Evolutionary conservation across 139 green algal species (phyloP).

Genomic region (Trebouxia sp.): DNA sequence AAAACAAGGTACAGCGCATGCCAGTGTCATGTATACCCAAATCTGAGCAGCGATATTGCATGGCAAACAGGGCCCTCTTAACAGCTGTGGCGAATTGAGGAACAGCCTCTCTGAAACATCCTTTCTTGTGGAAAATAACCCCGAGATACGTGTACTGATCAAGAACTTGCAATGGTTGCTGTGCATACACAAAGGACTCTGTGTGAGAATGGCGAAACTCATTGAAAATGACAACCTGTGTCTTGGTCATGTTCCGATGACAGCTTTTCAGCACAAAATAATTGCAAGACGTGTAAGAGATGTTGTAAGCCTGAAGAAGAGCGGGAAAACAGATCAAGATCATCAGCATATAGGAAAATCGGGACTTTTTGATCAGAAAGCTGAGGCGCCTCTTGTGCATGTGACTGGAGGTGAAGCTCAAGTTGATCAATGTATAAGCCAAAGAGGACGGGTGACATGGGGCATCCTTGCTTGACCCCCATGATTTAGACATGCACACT

Average conservation of each 20-base stretch:
- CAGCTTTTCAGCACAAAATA: neutral
- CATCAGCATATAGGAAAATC: constrained; percentile 28
- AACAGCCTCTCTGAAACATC: neutral
- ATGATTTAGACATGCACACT: too few relatives aligned
- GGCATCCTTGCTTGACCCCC: constrained; percentile 29
- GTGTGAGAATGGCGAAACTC: neutral
- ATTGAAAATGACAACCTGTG: constrained; percentile 17
- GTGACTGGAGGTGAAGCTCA: constrained; percentile 3
- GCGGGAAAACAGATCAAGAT: constrained; percentile 16
- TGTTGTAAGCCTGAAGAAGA: neutral
- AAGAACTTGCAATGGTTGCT: neutral
- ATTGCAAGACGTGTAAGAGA: neutral
- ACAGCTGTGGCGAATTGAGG: neutral
- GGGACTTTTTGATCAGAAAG: neutral
- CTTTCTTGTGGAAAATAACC: neutral
- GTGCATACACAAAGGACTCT: neutral
- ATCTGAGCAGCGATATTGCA: constrained; percentile 2
- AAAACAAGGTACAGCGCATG: neutral
- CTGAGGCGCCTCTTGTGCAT: neutral
- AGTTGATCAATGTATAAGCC: constrained; percentile 15
- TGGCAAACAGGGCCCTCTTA: neutral
- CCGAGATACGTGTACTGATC: constrained; percentile 11
- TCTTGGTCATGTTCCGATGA: constrained; percentile 1
- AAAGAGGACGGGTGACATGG: constrained; percentile 14
- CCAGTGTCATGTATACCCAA: neutral